Percentiles rank a stretch among this genome's conserved stretches.
phyloP scores from a whole-genome alignment of 1,139 yeast genomes.

The Magnusiomyces paraingens region DNA sequence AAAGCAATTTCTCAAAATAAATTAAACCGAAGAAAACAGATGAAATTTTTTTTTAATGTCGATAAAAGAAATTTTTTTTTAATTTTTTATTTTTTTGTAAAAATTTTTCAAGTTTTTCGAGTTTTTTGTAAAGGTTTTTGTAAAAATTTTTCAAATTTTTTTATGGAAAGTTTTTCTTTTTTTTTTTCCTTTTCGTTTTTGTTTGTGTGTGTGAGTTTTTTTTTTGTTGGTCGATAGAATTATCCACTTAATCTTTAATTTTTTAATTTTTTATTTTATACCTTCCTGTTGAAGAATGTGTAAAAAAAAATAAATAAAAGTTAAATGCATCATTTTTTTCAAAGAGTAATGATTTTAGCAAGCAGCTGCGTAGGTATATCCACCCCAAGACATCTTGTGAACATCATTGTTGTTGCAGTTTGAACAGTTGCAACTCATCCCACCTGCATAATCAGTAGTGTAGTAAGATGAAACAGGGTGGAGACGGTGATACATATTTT shows the following conservation, averaged over 20 bases:
- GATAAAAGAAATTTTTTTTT: background rate
- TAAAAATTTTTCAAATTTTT: background rate
- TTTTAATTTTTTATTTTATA: background rate
- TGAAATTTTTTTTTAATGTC: background rate
- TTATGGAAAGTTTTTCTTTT: background rate
- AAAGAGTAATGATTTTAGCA: constrained; percentile 4
- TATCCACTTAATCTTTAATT: background rate
- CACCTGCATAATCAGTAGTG: constrained; percentile 10
- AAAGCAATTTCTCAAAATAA: background rate
- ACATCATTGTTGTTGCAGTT: constrained; percentile 14
- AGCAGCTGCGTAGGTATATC: constrained; percentile 14
- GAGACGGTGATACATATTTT: constrained; percentile 6
- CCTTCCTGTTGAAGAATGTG: background rate
- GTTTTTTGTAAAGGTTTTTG: constrained; percentile 1
- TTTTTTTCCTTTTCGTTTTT: background rate
- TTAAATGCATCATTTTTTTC: background rate
- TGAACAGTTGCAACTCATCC: constrained; percentile 13
- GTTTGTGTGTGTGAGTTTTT: too few species aligned
- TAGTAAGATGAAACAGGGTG: constrained; percentile 9
- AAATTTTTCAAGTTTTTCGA: constrained; percentile 2
- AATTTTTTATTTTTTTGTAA: background rate
- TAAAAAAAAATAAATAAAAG: background rate
- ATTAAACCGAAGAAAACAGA: background rate
- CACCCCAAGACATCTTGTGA: constrained; percentile 14
- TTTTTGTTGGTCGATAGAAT: constrained; percentile 1